Evolutionary conservation across 305 asterid genomes (phyloP).

Genomic region (Fraxinus sp.): DNA sequence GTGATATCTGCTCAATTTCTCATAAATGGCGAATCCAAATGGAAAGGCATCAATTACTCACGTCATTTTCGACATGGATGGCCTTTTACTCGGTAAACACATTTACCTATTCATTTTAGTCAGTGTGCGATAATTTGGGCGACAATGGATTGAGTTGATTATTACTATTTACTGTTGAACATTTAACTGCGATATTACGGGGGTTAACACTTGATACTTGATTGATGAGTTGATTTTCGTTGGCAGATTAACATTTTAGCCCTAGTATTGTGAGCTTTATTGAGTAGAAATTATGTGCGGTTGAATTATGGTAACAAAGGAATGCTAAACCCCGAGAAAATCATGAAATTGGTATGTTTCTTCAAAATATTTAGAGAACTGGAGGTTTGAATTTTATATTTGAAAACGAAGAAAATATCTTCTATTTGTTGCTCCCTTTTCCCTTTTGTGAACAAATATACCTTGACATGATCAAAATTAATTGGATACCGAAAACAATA

Average conservation of each 20-base stretch:
- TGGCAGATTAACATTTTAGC: neutral
- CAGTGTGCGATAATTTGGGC: neutral
- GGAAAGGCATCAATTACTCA: constrained; percentile 61
- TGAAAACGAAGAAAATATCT: neutral
- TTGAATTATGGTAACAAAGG: neutral
- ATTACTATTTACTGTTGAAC: neutral
- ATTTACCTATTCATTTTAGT: neutral
- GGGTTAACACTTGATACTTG: neutral
- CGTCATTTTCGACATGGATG: constrained; percentile 93
- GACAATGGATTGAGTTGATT: neutral
- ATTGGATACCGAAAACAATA: neutral
- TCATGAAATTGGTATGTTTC: neutral
- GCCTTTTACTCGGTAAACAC: constrained; percentile 72
- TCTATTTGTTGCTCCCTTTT: neutral
- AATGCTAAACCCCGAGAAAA: neutral
- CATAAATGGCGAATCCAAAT: constrained; percentile 50
- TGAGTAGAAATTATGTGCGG: neutral
- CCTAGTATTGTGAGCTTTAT: neutral
- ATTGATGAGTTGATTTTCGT: neutral
- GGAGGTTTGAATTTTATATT: neutral
- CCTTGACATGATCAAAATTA: neutral
- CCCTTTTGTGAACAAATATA: neutral
- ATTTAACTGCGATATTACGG: neutral
- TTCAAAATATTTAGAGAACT: neutral
- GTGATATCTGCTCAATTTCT: constrained; percentile 28